Base-by-base conservation (phyloP, 1,139 yeast genomes). In the Protomyces inouyei region DNA sequence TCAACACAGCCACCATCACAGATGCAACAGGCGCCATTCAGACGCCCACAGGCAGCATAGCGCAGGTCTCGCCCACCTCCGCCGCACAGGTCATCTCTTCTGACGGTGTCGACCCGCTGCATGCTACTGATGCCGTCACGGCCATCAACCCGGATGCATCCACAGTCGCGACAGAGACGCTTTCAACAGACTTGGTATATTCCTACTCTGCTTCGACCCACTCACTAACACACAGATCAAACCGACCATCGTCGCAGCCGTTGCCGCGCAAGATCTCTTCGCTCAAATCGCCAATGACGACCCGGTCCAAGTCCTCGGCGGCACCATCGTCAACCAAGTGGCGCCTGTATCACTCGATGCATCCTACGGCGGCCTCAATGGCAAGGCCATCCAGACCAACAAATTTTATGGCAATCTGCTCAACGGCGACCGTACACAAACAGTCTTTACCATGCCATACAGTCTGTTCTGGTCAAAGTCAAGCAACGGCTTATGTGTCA, bases 321-420 rank as follows among this genome's bases (percentile, higher is more conserved):
- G 65, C 5, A 37, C 63, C 45, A 18, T 16, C 23, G 32, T 43
- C 16, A 55, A 61, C 45, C 46, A 55, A 3, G 52, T 52, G 28
- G 8, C 23, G 12, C 61, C 65, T 14, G 21, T 36, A 1, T 37
- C 57, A 5, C 53, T 52, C 28, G 18, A 38, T 6, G 32, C 57
- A 3, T 35, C 36, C 53, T 52, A 51, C 60, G 21, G 21, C n/a
- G 63, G 63, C 12, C 6, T 28, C 3, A 28, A 21, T 46, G 63
- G 56, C 10, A 28, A 35, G 54, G 70, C 75, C 5, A 73, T 80
- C 67, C 82, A 84, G 70, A 87, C 93, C 48, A 87, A 87, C 78
- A 87, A 86, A 74, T 87, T 86, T 75, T 86, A 83, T 74, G 81
- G 82, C 59, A 87, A 87, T 73, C 75, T 87, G 74, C 75, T 85